Evolutionary conservation across 805 yeast species (phyloP).

Genomic region (Myxozyma mucilagina): DNA sequence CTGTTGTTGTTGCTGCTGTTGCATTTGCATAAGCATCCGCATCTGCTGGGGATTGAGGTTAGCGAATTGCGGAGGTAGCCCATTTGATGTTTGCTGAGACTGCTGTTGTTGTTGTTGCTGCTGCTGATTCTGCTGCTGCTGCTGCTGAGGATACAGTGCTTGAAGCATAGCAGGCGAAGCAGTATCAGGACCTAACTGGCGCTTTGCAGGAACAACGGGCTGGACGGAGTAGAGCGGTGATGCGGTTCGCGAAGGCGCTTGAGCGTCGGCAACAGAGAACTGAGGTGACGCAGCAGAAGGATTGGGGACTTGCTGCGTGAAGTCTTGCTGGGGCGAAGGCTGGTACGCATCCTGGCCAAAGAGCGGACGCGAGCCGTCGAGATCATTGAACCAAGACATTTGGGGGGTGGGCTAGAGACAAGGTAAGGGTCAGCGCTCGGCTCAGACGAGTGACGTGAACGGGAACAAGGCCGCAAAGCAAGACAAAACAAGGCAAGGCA

Average conservation of each 20-base stretch:
- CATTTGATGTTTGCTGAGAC: not conserved
- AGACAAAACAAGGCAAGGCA: no score
- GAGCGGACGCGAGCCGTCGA: constrained; percentile 12
- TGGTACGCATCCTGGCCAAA: constrained; percentile 11
- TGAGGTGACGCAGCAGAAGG: constrained; percentile 24
- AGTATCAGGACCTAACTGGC: constrained; percentile 8
- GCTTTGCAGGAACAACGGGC: constrained; percentile 22
- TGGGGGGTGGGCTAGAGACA: not conserved
- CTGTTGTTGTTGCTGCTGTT: constrained; percentile 17
- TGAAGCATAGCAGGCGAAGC: constrained; percentile 2
- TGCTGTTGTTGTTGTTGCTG: not conserved
- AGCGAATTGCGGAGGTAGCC: constrained; percentile 4
- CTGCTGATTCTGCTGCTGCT: constrained; percentile 6
- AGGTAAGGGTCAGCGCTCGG: not conserved
- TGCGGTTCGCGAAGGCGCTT: constrained; percentile 17
- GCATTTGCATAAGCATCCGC: constrained; percentile 7
- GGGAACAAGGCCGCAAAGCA: no score
- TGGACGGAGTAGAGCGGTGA: constrained; percentile 22
- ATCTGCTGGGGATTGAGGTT: constrained; percentile 5
- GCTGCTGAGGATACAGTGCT: constrained; percentile 3
- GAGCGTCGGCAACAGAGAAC: not conserved
- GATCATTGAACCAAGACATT: constrained; percentile 23
- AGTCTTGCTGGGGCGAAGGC: constrained; percentile 3
- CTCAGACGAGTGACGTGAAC: not conserved
- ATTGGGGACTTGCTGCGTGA: constrained; percentile 10